These are phyloP conservation scores for Syncephalis fuscata DNA, from an alignment of 371 early-diverging fungal genomes.

Conservation along the genomic window DNA sequence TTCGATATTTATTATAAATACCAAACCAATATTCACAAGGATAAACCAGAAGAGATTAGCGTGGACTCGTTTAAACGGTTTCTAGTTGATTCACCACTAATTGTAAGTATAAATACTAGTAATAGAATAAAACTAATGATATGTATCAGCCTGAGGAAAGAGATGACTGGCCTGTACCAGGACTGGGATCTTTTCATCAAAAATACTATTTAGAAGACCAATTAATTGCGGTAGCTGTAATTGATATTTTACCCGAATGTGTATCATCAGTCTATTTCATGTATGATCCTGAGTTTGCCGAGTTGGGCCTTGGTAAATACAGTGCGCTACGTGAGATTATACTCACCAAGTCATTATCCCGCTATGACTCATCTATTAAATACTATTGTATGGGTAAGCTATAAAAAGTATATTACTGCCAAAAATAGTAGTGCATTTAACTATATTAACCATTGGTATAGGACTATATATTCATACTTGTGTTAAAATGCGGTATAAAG, in stretches of 20 bases:
- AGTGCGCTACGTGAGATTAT: slow-evolving; percentile 67
- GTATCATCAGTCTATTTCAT: slow-evolving; percentile 87
- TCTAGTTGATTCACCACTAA: slow-evolving; percentile 58
- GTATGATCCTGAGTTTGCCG: slow-evolving; percentile 69
- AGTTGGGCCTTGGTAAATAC: slow-evolving; percentile 65
- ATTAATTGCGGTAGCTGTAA: slow-evolving; percentile 72
- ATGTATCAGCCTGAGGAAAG: slow-evolving; percentile 2
- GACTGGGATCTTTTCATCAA: slow-evolving; percentile 78
- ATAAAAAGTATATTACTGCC: not conserved
- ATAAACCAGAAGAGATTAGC: slow-evolving; percentile 32
- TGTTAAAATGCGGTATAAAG: slow-evolving; percentile 88
- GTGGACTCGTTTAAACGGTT: slow-evolving; percentile 41
- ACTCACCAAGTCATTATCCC: slow-evolving; percentile 19
- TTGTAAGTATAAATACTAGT: too few relatives aligned
- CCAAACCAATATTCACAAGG: slow-evolving; percentile 63
- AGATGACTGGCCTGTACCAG: slow-evolving; percentile 6
- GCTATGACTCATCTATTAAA: slow-evolving; percentile 15
- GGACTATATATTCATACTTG: slow-evolving; percentile 84
- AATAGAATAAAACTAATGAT: too few relatives aligned
- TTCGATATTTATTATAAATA: slow-evolving; percentile 61
- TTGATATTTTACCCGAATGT: slow-evolving; percentile 79
- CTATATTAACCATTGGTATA: slow-evolving; percentile 6
- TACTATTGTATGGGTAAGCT: slow-evolving; percentile 76
- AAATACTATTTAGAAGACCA: slow-evolving; percentile 57
- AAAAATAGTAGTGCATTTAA: not conserved